Evolutionary conservation across 305 asterid species (phyloP).

Genomic region (Solanum hybrid): DNA sequence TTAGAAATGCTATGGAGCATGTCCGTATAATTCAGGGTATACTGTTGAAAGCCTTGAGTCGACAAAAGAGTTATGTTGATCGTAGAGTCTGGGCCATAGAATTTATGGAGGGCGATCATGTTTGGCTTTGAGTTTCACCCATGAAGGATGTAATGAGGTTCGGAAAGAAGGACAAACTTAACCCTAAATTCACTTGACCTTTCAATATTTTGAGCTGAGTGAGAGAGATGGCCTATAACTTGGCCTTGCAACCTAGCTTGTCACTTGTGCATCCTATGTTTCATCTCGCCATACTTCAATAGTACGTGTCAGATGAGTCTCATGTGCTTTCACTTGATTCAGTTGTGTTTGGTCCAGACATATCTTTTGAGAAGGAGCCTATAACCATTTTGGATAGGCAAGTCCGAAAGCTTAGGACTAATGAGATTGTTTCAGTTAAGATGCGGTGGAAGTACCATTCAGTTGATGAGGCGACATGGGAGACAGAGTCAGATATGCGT

Average conservation of each 20-base stretch:
- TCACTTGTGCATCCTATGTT: not conserved
- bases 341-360: not conserved
- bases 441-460: not conserved
- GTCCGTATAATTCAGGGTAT: too few species aligned
- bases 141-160: not conserved
- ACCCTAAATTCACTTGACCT: not conserved
- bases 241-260: not conserved
- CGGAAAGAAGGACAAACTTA: not conserved
- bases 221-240: not conserved
- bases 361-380: not conserved
- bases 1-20: not conserved
- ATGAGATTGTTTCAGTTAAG: not conserved
- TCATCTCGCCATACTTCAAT: not conserved
- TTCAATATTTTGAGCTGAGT: not conserved
- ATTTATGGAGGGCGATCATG: not conserved
- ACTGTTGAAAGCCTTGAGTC: not conserved
- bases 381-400: not conserved
- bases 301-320: not conserved
- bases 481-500: not conserved
- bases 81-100: not conserved
- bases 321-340: not conserved
- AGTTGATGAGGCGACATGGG: not conserved
- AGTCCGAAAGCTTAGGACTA: not conserved
- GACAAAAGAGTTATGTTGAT: not conserved
- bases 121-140: not conserved